phyloP scores from a whole-genome alignment of 2,329 filamentous ascomycete species.

The Metarhizium sp. region DNA sequence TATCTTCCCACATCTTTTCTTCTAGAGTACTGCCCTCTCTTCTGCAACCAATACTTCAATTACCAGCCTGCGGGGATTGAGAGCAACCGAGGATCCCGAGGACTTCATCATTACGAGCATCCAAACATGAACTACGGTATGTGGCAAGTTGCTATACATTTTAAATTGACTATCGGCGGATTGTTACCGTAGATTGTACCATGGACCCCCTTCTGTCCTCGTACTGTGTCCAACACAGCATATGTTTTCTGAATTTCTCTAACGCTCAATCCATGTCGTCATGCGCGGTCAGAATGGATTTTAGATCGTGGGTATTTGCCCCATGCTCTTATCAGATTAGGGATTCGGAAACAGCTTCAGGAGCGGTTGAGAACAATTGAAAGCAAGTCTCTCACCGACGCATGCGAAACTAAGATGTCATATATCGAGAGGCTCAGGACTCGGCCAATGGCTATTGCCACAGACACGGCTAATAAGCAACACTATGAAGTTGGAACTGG shows the following conservation, averaged over 20 bases:
- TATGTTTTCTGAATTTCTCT: not conserved
- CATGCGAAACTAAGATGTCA: constrained; percentile 50
- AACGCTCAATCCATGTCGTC: not conserved
- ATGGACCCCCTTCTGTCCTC: not conserved
- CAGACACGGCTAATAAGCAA: constrained; percentile 55
- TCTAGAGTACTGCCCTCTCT: too few relatives aligned
- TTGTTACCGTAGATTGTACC: not conserved
- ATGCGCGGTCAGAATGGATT: constrained; percentile 36
- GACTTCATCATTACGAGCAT: not conserved
- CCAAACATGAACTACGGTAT: constrained; percentile 10
- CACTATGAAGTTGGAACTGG: constrained; percentile 65
- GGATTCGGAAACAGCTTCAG: constrained; percentile 57
- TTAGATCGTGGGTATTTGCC: constrained; percentile 59
- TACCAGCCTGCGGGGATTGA: too few relatives aligned
- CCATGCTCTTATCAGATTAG: constrained; percentile 50
- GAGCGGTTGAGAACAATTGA: constrained; percentile 48
- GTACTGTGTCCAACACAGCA: not conserved
- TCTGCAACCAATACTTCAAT: too few relatives aligned
- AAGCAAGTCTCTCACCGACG: constrained; percentile 40
- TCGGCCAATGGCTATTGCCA: constrained; percentile 60
- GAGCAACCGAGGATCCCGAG: not conserved
- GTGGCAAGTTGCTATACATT: not conserved
- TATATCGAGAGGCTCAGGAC: constrained; percentile 51
- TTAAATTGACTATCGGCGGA: not conserved
- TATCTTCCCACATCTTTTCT: too few relatives aligned